Base-by-base conservation (phyloP, 768 basidiomycete species). In the Pholiota molesta region DNA sequence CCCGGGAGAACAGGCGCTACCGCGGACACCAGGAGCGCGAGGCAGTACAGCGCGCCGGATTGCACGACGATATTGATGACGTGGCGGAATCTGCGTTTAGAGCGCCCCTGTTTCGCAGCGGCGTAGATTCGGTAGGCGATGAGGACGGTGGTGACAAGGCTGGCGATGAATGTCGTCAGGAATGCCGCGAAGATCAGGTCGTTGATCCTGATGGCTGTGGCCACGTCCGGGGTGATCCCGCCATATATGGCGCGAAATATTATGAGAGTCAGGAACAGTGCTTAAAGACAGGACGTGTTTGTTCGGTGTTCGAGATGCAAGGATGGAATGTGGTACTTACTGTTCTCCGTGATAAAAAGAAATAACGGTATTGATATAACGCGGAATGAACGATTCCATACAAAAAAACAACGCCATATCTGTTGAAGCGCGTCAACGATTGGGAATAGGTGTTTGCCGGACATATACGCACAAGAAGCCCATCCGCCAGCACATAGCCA, bases 321-420 rank as follows among this genome's bases (percentile, higher is more conserved):
- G 2, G 9, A n/a, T 14, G 2, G 17, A 1, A 13, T 17, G 14
- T 1, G 6, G 31, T 28, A 11, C 13, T 17, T 54, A 37, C 52
- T 33, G 28, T 2, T 35, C 31, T 54, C 29, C 1, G 35, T 33
- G 16, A 54, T 6, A 1, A 39, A 5, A 21, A 55, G 35, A n/a
- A 55, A 9, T 3, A 37, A 21, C 0, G 53, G 19, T 0, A 55
- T 19, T 40, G 21, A n/a, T 11, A 55, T 55, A 1, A 40, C n/a
- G 33, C 19, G n/a, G 17, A 55, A 13, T 2, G 53, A 55, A 8
- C 31, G 17, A 3, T 26, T 35, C 53, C 53, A 55, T 6, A 55
- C 33, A 40, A 37, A 39, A n/a, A 19, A 55, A 55, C 53, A 55
- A 1, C 53, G 53, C 53, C 53, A 55, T n/a, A 55, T 55, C 53